Evolutionary conservation across 2,329 filamentous ascomycete genomes (phyloP).

Genomic region (Ophiobolus disseminans): DNA sequence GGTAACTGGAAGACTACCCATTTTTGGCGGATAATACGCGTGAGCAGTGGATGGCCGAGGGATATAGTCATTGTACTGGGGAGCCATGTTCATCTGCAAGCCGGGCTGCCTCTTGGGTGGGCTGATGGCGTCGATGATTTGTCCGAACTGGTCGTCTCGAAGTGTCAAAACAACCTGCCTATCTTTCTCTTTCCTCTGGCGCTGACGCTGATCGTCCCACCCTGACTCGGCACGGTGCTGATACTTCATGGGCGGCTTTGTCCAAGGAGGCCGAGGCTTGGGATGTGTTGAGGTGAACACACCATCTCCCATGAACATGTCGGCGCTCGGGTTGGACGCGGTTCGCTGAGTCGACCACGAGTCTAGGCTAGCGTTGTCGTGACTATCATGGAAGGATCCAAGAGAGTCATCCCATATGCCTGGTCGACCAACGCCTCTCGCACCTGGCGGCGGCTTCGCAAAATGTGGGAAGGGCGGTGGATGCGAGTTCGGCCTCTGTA

Average conservation of each 20-base stretch:
- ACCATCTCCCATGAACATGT: slow-evolving; percentile 27
- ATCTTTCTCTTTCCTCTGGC: not conserved
- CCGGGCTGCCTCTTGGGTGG: slow-evolving; percentile 66
- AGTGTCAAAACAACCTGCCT: slow-evolving; percentile 31
- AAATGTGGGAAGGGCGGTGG: slow-evolving; percentile 25
- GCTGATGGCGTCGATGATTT: slow-evolving; percentile 34
- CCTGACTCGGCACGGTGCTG: not conserved
- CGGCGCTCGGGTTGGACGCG: slow-evolving; percentile 16
- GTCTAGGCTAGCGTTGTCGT: slow-evolving; percentile 28
- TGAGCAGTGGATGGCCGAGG: slow-evolving; percentile 9
- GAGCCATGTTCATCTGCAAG: not conserved
- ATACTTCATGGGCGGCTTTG: not conserved
- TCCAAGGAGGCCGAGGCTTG: slow-evolving; percentile 18
- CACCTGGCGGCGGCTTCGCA: slow-evolving; percentile 11
- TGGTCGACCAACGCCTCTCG: slow-evolving; percentile 4
- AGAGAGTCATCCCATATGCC: slow-evolving; percentile 25
- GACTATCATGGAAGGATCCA: slow-evolving; percentile 12
- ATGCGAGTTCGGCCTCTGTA: slow-evolving; percentile 23
- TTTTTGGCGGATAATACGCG: slow-evolving; percentile 22
- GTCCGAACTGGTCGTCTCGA: slow-evolving; percentile 39
- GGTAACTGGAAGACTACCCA: slow-evolving; percentile 16
- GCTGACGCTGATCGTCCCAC: slow-evolving; percentile 7
- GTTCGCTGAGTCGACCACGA: slow-evolving; percentile 28
- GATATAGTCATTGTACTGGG: slow-evolving; percentile 5
- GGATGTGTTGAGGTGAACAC: slow-evolving; percentile 16